Conservation (phyloP, 1,284 basidiomycete species). For the Peniophora sp. region DNA sequence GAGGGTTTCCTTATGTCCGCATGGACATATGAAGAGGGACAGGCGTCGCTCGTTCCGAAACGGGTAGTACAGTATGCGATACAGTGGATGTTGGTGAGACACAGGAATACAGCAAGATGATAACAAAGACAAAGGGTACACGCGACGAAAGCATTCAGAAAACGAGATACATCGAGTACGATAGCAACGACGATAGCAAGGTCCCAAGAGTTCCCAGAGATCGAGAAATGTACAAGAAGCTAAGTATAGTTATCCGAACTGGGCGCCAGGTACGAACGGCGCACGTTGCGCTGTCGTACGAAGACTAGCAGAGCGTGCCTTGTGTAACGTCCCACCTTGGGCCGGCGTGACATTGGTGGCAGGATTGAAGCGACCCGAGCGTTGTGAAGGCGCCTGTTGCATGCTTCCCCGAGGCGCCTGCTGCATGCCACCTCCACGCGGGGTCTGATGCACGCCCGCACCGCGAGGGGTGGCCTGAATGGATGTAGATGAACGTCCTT, state of each 20-base stretch:
- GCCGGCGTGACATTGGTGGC: constrained; percentile 8
- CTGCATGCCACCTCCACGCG: too few relatives aligned
- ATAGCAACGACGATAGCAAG: too few relatives aligned
- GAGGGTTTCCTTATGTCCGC: too few relatives aligned
- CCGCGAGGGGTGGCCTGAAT: too few relatives aligned
- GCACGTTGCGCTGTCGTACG: constrained; percentile 30
- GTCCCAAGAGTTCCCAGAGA: too few relatives aligned
- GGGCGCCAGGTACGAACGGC: constrained; percentile 34
- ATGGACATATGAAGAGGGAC: too few relatives aligned
- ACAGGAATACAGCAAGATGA: not conserved
- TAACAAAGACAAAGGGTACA: not conserved
- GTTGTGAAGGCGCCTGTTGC: not conserved
- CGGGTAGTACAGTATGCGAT: not conserved
- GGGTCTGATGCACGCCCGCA: too few relatives aligned
- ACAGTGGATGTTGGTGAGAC: not conserved
- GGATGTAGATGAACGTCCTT: too few relatives aligned
- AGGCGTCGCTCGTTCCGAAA: too few relatives aligned
- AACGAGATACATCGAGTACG: too few relatives aligned
- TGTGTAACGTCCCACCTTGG: constrained; percentile 20
- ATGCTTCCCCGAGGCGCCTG: not conserved
- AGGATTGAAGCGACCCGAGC: constrained; percentile 21
- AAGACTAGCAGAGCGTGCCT: constrained; percentile 13
- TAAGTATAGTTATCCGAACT: constrained; percentile 19
- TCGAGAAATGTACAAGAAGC: too few relatives aligned
- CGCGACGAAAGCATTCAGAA: too few relatives aligned